Evolutionary conservation across 768 basidiomycete species (phyloP), one percentile per base, ranked within the genome.

Genomic region (Pleurotus giganteus): DNA sequence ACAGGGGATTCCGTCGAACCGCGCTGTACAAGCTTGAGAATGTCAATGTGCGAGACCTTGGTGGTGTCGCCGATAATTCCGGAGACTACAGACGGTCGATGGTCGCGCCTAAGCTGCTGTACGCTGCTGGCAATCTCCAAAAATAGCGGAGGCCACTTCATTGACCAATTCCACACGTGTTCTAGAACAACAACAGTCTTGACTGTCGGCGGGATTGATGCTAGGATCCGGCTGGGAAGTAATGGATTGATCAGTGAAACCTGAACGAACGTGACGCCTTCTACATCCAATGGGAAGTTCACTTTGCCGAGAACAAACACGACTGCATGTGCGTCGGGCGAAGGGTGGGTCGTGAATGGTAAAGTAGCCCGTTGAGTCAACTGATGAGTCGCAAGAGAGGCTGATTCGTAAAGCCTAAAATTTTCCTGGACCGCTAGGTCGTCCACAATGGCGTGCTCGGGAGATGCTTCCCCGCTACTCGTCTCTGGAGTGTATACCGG

Each of bases 71-170:
- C 88, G 29, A 94, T 75, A 41, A 81, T 72, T 24, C 84, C 85
- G 47, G 80, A 84, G 53, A 84, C 79, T 39, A 94, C 75, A 9
- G 72, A 57, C 4, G 88, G 80, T 6, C 79, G 75, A 27, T 71
- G 67, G 17, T 79, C 74, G 0, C 70, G 56, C 26, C 79, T 75
- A 43, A 77, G 76, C 41, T 81, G 74, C 58, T 93, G 91, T 29
- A 94, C 69, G 12, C 86, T 85, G 53, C 78, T 79, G 44, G 90
- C 79, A 23, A 94, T 74, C 29, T 95, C 93, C 47, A 97, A 80
- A 68, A 89, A 96, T 3, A 96, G 71, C 0, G 92, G 89, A 1
- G 89, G 86, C 89, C 90, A 95, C 68, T 91, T 91, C 34, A 84
- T 85, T n/a, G 80, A 78, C 81, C 88, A 91, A 59, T 73, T 76